Base-by-base conservation (phyloP, 164 flowering plant genomes). In the Vitis riparia region DNA sequence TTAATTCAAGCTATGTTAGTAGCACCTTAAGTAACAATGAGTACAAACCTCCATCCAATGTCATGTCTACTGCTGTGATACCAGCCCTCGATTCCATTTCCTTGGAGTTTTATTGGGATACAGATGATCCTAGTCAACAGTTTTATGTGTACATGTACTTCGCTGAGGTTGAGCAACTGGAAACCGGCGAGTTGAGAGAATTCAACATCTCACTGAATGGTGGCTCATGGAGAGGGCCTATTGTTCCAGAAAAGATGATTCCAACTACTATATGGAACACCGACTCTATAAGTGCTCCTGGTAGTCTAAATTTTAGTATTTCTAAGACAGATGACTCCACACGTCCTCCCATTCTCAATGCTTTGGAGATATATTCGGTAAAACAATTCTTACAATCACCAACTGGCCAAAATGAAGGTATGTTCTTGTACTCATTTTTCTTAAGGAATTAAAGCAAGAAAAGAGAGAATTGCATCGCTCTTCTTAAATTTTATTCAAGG, bases 271-370 rank as follows among this genome's bases (percentile, higher is more conserved):
- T 74, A 11, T 63, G 27, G 44, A 69, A 49, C 48, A 1, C 6
- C 9, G 3, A 30, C 0, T 62, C 78, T 0, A 2, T 48, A 8
- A 44, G n/a, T 13, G 69, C 62, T n/a, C 19, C 19, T 37, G 44
- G 30, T 4, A 2, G 2, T 17, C 30, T 4, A 12, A 5, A 0
- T 17, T 79, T 62, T 59, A 71, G 9, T 37, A 3, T 80, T 11
- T 0, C 3, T 9, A 63, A 57, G 58, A 76, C 83, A 3, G 57
- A 0, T 9, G 50, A 23, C 4, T 83, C 86, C 52, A 72, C 77
- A 15, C 77, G 62, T 48, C 79, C 80, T 1, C 86, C 86, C 9
- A 58, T 78, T 48, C 13, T 83, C 52, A 83, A 83, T 58, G 86
- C 86, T 47, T 0, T 76, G 19, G 86, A 83, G 72, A 5, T 71